Conservation (phyloP, 2,329 filamentous ascomycete species). For the Thielaviopsis populi region DNA sequence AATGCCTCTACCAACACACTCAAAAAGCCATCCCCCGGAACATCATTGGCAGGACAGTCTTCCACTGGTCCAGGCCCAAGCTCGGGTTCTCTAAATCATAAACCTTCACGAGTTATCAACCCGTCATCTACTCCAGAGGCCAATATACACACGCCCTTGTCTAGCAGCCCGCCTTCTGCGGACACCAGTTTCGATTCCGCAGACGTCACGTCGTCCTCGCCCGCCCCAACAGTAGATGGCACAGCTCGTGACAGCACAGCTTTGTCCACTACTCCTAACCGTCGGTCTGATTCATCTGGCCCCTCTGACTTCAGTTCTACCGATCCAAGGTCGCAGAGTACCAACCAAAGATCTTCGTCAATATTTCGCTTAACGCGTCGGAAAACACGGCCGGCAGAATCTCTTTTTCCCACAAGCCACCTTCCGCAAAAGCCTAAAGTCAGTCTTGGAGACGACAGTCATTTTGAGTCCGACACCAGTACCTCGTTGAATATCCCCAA, state of each 20-base stretch:
- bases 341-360: conserved; percentile 10
- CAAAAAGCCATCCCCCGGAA: neutral
- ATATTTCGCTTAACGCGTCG: conserved; percentile 68
- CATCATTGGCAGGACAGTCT: neutral
- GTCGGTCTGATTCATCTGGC: conserved; percentile 50
- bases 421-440: conserved; percentile 57
- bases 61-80: conserved; percentile 7
- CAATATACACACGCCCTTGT: conserved; percentile 9
- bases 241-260: conserved; percentile 38
- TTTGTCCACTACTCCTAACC: conserved; percentile 8
- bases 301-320: conserved; percentile 65
- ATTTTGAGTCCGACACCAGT: conserved; percentile 13
- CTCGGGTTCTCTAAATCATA: conserved; percentile 9
- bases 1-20: conserved; percentile 24
- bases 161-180: conserved; percentile 1
- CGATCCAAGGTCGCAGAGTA: conserved; percentile 27
- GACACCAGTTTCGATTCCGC: conserved; percentile 9
- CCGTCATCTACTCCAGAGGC: conserved; percentile 5
- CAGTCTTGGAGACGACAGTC: conserved; percentile 14
- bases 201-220: conserved; percentile 4
- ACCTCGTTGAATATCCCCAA: conserved; percentile 9
- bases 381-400: conserved; percentile 56
- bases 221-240: neutral
- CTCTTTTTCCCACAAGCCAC: conserved; percentile 72
- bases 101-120: conserved; percentile 12